Conservation (phyloP, 2,329 filamentous ascomycete species). For the Fusarium continuum region DNA sequence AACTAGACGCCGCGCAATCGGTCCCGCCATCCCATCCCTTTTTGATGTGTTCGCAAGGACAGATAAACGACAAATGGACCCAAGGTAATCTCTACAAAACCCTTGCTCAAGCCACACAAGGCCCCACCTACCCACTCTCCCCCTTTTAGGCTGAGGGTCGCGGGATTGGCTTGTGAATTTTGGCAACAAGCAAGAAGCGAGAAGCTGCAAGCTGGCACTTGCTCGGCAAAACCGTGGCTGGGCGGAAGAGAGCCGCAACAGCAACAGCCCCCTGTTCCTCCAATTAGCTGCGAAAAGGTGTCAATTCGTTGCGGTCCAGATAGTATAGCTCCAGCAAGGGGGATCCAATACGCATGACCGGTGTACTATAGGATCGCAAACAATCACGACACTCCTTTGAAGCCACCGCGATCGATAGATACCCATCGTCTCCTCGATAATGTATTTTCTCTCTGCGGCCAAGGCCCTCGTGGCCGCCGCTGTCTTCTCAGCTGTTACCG, state of each 20-base stretch:
- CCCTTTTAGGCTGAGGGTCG: constrained; percentile 30
- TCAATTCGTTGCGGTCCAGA: constrained; percentile 43
- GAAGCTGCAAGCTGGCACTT: constrained; percentile 30
- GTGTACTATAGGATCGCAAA: constrained; percentile 19
- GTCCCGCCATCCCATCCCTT: constrained; percentile 37
- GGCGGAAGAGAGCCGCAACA: constrained; percentile 13
- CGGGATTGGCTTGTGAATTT: constrained; percentile 34
- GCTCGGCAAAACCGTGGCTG: constrained; percentile 41
- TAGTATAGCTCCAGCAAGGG: constrained; percentile 30
- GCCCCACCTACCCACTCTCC: constrained; percentile 24
- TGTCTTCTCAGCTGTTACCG: constrained; percentile 67
- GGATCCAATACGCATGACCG: constrained; percentile 18
- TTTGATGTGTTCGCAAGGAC: constrained; percentile 35
- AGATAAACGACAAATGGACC: constrained; percentile 34
- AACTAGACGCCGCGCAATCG: constrained; percentile 32
- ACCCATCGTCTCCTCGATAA: constrained; percentile 22
- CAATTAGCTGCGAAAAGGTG: constrained; percentile 43
- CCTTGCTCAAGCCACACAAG: constrained; percentile 28
- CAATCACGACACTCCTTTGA: constrained; percentile 25
- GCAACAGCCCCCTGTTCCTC: constrained; percentile 11
- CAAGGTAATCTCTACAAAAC: constrained; percentile 13
- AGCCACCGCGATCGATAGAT: constrained; percentile 11
- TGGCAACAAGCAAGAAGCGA: background rate
- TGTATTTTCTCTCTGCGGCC: constrained; percentile 51
- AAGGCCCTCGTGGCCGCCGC: constrained; percentile 54